Percentiles rank a stretch among this genome's conserved stretches.
Evolutionary conservation across 441 rosid species (phyloP).

Genomic region (Pelargonium citronellum): DNA sequence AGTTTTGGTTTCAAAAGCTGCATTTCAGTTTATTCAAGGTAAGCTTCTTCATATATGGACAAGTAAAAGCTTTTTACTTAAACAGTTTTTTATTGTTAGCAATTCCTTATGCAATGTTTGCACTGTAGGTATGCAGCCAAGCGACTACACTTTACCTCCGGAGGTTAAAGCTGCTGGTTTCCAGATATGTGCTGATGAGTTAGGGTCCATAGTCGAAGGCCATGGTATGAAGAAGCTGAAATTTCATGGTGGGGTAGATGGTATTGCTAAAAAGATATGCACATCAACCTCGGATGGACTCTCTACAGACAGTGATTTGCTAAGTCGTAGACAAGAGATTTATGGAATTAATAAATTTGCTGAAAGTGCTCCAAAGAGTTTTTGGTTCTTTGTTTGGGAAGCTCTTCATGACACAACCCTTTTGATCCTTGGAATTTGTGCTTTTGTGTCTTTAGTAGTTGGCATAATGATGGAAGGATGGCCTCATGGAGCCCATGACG

Average conservation of each 20-base stretch:
- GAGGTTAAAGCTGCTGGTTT: conserved; percentile 76
- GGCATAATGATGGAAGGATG: conserved; percentile 65
- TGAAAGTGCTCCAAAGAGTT: conserved; percentile 45
- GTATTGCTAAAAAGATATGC: conserved; percentile 61
- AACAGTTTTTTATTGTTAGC: not conserved
- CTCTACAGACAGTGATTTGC: conserved; percentile 25
- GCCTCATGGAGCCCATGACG: conserved; percentile 70
- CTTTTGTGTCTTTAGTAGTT: conserved; percentile 52
- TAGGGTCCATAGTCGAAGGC: conserved; percentile 73
- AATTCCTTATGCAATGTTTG: conserved; percentile 6
- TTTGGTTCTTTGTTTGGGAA: conserved; percentile 73
- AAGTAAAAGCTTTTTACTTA: not conserved
- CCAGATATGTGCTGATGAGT: conserved; percentile 73
- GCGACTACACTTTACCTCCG: conserved; percentile 60
- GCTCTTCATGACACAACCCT: conserved; percentile 70
- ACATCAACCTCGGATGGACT: conserved; percentile 55
- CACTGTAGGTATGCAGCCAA: conserved; percentile 51
- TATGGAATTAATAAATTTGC: conserved; percentile 76
- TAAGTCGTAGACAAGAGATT: conserved; percentile 50
- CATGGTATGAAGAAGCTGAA: conserved; percentile 66
- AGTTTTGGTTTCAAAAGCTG: conserved; percentile 83
- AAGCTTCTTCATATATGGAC: conserved; percentile 14
- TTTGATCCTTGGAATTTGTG: conserved; percentile 59
- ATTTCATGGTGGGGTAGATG: conserved; percentile 66
- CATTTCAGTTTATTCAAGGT: conserved; percentile 76